Evolutionary conservation across 2,329 filamentous ascomycete genomes (phyloP), one percentile per base, ranked within the genome.

Genomic region (Bimuria novae-zelandiae): DNA sequence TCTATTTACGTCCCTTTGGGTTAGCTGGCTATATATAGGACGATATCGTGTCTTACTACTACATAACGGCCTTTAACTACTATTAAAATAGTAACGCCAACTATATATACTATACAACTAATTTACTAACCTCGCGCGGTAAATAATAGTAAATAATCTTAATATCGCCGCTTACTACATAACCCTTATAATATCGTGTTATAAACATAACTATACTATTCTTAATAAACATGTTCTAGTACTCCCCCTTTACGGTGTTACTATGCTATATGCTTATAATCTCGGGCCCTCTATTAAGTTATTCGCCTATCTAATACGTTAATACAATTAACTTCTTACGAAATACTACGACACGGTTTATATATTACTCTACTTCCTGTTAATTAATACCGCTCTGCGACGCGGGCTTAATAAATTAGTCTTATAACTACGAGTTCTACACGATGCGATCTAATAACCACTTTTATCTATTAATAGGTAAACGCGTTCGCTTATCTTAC

Each of bases 11-110:
- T 17, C 35, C 17, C 7, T 21, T 37, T 3, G 35, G 35, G 16
- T 37, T 17, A 3, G 35, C 35, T 11, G 35, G 17, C 35, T 16
- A 37, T 16, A 37, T 37, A 16, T 37, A 17, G 30, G 43, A 57
- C 16, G 43, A 60, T 12, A 58, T 51, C 8, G 33, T 35, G 51
- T 58, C 47, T 54, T 53, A 48, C 41, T 53, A 32, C 49, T 39
- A 57, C 39, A 59, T 49, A 23, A 59, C 29, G 6, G 36, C 35
- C 41, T 37, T 17, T 17, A 37, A 19, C 16, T 17, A 17, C 35
- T 37, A 17, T 17, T 37, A 17, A 17, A 37, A 37, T 17, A 17
- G 35, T 6, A 37, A 21, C 35, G 21, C 35, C 35, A 37, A 37
- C 35, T 17, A 37, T 16, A 37, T 19, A 16, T 37, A 37, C 5